A percentile compares a stretch with the other conserved stretches of the same genome.
phyloP scores from a whole-genome alignment of 1,139 yeast genomes.

The Yamadazyma pseudoaaseri region DNA sequence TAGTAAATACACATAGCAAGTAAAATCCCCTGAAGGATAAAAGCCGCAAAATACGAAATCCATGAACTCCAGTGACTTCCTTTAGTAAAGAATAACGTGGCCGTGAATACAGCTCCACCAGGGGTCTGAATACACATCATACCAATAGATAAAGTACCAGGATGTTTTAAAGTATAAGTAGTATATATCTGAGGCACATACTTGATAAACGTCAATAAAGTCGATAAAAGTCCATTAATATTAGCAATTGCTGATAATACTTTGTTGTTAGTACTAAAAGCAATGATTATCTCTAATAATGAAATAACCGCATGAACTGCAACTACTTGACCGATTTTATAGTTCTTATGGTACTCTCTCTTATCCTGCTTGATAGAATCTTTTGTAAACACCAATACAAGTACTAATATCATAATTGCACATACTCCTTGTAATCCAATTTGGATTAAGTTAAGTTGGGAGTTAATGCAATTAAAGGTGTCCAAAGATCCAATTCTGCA shows the following conservation, averaged over 20 bases:
- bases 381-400: conserved; percentile 50
- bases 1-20: conserved; percentile 38
- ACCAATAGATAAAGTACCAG: conserved; percentile 76
- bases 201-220: conserved; percentile 63
- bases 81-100: conserved; percentile 64
- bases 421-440: conserved; percentile 67
- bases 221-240: conserved; percentile 60
- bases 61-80: conserved; percentile 88
- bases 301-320: conserved; percentile 35
- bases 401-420: conserved; percentile 57
- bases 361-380: conserved; percentile 47
- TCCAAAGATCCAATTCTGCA: conserved; percentile 42
- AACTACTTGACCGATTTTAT: conserved; percentile 40
- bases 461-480: conserved; percentile 62
- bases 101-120: conserved; percentile 80
- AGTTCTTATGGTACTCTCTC: conserved; percentile 43
- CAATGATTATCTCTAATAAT: conserved; percentile 31
- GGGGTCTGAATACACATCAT: conserved; percentile 92
- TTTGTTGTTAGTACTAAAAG: conserved; percentile 20
- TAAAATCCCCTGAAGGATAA: conserved; percentile 55
- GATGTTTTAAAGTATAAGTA: conserved; percentile 66
- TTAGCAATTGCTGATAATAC: conserved; percentile 48
- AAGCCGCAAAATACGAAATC: conserved; percentile 78
- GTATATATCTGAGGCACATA: conserved; percentile 80
- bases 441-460: conserved; percentile 69